phyloP scores from a whole-genome alignment of 2,329 filamentous ascomycete species.

The Paecilomyces niveus region DNA sequence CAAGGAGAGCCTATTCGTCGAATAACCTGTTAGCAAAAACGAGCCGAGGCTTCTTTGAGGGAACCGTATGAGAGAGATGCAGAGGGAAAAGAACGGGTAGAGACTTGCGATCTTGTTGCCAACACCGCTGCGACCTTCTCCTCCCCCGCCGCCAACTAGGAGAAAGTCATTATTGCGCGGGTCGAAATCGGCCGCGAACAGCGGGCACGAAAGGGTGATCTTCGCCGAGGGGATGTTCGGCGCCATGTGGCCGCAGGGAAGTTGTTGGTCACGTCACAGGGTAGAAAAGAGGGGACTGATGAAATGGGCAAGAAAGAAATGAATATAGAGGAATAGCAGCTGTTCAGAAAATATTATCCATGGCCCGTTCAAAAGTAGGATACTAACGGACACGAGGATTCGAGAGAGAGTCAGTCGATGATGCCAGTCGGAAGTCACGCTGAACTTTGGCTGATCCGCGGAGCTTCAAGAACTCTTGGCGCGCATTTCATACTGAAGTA shows the following conservation, averaged over 20 bases:
- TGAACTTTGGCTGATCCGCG: not conserved
- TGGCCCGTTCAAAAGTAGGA: not conserved
- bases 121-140: constrained; percentile 71
- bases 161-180: constrained; percentile 68
- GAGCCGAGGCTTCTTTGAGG: not conserved
- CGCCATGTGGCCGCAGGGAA: constrained; percentile 22
- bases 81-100: not conserved
- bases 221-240: constrained; percentile 45
- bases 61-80: not conserved
- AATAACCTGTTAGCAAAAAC: constrained; percentile 1
- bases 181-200: constrained; percentile 85
- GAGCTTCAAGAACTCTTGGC: not conserved
- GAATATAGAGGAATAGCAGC: not conserved
- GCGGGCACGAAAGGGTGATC: constrained; percentile 68
- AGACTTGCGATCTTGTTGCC: constrained; percentile 73
- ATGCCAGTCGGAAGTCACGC: not conserved
- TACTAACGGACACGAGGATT: not conserved
- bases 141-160: constrained; percentile 80
- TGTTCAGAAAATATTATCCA: not conserved
- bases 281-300: not conserved
- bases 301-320: not conserved
- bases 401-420: not conserved
- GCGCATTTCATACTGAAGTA: not conserved
- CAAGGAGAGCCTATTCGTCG: constrained; percentile 56
- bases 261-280: not conserved